Base-by-base conservation (phyloP, 2,329 filamentous ascomycete genomes). In the Trichoderma hamatum region DNA sequence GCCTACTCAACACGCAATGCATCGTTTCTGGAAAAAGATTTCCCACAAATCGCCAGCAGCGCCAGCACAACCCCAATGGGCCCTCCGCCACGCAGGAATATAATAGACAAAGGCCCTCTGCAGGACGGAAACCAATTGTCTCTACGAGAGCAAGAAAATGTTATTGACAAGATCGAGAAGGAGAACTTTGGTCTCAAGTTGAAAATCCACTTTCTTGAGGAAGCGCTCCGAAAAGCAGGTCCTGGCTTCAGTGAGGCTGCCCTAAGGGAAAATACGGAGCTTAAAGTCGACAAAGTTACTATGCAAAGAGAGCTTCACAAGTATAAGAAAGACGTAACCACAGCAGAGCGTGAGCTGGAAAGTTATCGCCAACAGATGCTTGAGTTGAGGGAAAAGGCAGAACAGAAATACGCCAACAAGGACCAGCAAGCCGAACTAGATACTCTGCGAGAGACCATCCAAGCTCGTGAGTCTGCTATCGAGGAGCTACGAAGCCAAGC, bases 141-240 rank as follows among this genome's bases (percentile, higher is more conserved):
- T 1, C 81, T 99, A 69, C 90, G 94, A 71, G 96, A 99, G 77
- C 96, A 99, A 79, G 96, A 98, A 80, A 94, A 93, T 74, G 92
- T 96, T 73, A 95, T 99, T 74, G 93, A 97, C 81, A 92, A 92
- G 76, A 95, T 99, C 74, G 94, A 97, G 77, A 99, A 99, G 83
- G 96, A 98, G 77, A 99, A 99, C 77, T 99, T 98, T 77, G 93
- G 93, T 28, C 85, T 99, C 66, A 98, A 98, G 80, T 86, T 98
- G 74, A 97, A 97, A 80, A 97, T 98, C 65, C 94, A 98, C 79
- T 99, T 97, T 78, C 86, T 99, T 68, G 94, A 99, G 78, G 93
- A 98, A 74, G 92, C 93, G 16, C 82, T 99, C 61, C 88, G 90
- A 65, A 97, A 96, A 78, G 89, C 91, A 67, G 95, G 95, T 0